phyloP scores from a whole-genome alignment of 2,329 filamentous ascomycete genomes.

The Fusarium sp. region DNA sequence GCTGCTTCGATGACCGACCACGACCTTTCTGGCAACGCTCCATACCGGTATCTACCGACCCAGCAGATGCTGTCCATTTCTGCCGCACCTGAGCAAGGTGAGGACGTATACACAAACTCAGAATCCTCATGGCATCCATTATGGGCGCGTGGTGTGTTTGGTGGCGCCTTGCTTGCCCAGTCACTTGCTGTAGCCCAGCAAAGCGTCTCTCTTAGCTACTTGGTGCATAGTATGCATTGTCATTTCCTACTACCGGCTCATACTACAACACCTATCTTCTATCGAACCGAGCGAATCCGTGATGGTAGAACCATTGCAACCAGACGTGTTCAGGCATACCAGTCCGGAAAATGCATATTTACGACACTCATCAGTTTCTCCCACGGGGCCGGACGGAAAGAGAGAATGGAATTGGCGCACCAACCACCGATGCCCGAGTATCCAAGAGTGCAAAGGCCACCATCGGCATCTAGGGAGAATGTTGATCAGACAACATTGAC shows the following conservation, averaged over 20 bases:
- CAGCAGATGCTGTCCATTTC: not conserved
- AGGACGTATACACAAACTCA: not conserved
- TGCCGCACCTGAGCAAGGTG: not conserved
- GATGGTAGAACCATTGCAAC: not conserved
- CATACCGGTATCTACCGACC: not conserved
- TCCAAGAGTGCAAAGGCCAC: not conserved
- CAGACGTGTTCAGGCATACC: not conserved
- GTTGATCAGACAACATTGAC: not conserved
- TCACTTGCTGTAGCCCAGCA: not conserved
- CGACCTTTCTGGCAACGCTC: not conserved
- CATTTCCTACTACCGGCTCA: not conserved
- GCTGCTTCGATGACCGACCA: not conserved
- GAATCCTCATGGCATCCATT: not conserved
- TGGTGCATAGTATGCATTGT: not conserved
- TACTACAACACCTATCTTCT: not conserved
- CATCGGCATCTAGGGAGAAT: not conserved
- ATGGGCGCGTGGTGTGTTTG: not conserved
- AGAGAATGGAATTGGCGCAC: not conserved
- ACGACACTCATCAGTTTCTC: not conserved
- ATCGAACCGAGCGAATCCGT: not conserved
- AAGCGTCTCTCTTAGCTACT: not conserved
- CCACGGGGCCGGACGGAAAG: not conserved
- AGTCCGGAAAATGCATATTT: not conserved
- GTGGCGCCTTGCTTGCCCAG: not conserved
- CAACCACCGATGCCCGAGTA: not conserved